Conservation (phyloP, 1,139 yeast genomes). For the Eremothecium gossypii region DNA sequence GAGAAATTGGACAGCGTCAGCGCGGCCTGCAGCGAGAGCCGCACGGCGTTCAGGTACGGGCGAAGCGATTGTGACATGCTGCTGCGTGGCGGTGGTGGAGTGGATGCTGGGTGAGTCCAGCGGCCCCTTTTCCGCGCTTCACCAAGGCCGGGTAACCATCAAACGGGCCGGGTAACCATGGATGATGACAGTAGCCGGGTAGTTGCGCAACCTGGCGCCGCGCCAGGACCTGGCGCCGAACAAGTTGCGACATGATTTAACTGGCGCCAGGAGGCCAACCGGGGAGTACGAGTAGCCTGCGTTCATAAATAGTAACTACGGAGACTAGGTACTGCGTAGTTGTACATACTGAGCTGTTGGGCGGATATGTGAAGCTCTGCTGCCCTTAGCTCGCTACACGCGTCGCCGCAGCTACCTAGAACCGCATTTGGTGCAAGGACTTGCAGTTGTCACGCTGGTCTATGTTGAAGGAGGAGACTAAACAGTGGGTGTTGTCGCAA, state of each 20-base stretch:
- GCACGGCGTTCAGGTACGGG: constrained; percentile 89
- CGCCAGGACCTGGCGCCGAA: too few relatives aligned
- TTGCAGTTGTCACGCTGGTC: constrained; percentile 25
- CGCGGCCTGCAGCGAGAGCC: constrained; percentile 93
- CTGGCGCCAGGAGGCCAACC: too few relatives aligned
- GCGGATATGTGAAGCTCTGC: too few relatives aligned
- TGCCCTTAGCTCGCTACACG: too few relatives aligned
- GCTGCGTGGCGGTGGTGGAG: background rate
- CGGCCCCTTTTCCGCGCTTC: background rate
- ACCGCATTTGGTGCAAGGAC: too few relatives aligned
- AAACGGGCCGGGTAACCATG: background rate
- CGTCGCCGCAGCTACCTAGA: too few relatives aligned
- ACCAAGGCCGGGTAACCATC: background rate
- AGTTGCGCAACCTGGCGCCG: too few relatives aligned
- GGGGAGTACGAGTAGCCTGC: too few relatives aligned
- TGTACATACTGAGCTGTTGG: too few relatives aligned
- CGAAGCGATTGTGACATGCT: constrained; percentile 79
- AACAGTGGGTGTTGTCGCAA: constrained; percentile 39
- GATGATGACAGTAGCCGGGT: background rate
- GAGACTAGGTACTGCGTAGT: too few relatives aligned
- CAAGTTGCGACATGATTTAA: too few relatives aligned
- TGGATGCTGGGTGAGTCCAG: background rate
- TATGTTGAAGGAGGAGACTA: constrained; percentile 32
- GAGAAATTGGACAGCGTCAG: constrained; percentile 89
- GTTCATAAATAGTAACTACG: too few relatives aligned